Evolutionary conservation across 1,139 yeast genomes (phyloP).

Genomic region (Nakaseomyces delphensis): DNA sequence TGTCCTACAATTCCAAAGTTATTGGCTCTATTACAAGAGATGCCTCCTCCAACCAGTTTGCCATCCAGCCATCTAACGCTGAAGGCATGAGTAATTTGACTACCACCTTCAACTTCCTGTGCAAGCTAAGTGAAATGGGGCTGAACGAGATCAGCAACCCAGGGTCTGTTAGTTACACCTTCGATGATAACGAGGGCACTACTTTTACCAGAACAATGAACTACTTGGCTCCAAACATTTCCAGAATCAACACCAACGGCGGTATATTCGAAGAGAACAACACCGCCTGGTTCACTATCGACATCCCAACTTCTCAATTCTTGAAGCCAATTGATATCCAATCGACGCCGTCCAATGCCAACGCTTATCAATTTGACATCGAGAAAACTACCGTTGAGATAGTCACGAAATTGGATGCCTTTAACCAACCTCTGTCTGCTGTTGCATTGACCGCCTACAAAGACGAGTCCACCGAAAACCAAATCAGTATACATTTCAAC

Average conservation of each 20-base stretch:
- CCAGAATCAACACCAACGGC: slow-evolving; percentile 20
- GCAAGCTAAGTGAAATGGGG: slow-evolving; percentile 17
- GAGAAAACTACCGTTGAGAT: slow-evolving; percentile 18
- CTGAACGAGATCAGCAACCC: slow-evolving; percentile 15
- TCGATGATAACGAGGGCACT: slow-evolving; percentile 18
- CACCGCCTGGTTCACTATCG: slow-evolving; percentile 26
- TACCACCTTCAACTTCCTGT: slow-evolving; percentile 23
- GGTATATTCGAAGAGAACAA: slow-evolving; percentile 19
- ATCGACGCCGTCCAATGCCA: slow-evolving; percentile 15
- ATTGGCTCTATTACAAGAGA: slow-evolving; percentile 18
- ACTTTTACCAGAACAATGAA: slow-evolving; percentile 17
- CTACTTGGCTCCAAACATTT: slow-evolving; percentile 16
- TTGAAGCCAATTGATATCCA: slow-evolving; percentile 18
- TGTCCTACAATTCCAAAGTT: slow-evolving; percentile 14
- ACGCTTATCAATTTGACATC: slow-evolving; percentile 17
- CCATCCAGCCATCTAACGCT: slow-evolving; percentile 14
- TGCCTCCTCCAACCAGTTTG: slow-evolving; percentile 18
- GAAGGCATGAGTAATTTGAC: slow-evolving; percentile 12
- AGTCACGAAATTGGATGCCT: slow-evolving; percentile 20
- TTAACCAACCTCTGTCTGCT: slow-evolving; percentile 20
- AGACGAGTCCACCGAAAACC: slow-evolving; percentile 20
- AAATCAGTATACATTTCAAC: slow-evolving; percentile 16
- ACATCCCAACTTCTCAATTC: slow-evolving; percentile 22
- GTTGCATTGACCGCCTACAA: slow-evolving; percentile 21
- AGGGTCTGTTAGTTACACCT: slow-evolving; percentile 15